These are phyloP conservation scores for Trichophaea hybrida DNA, from an alignment of 2,329 filamentous ascomycete genomes.

Conservation along the genomic window DNA sequence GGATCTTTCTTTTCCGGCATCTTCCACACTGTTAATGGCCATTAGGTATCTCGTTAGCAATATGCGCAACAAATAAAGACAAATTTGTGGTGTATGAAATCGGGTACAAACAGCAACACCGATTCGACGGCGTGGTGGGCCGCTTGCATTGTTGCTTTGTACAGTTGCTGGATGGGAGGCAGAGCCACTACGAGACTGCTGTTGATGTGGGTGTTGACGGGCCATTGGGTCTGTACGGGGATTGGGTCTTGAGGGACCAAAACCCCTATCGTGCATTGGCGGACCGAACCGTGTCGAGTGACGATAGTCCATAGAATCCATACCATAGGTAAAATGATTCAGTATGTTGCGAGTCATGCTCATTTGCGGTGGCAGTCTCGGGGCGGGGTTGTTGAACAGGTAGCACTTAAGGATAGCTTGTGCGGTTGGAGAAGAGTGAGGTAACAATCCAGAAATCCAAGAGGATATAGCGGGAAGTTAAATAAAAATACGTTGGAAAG, in stretches of 20 bases:
- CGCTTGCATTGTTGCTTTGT: neutral
- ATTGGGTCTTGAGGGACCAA: conserved; percentile 6
- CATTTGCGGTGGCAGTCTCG: neutral
- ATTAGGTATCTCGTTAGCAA: neutral
- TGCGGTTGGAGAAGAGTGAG: neutral
- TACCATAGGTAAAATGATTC: conserved; percentile 15
- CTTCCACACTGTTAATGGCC: conserved; percentile 55
- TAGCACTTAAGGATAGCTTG: neutral
- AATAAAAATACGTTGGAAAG: neutral
- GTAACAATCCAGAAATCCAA: neutral
- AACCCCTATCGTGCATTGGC: conserved; percentile 7
- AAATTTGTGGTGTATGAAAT: neutral
- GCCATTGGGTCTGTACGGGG: conserved; percentile 18
- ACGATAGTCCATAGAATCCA: conserved; percentile 16
- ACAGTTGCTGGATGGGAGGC: conserved; percentile 1
- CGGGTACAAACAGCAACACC: conserved; percentile 21
- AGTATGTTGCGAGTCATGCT: conserved; percentile 11
- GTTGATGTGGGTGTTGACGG: conserved; percentile 4
- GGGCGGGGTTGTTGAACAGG: neutral
- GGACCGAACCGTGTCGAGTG: conserved; percentile 9
- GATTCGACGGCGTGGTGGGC: conserved; percentile 17
- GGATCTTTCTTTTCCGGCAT: conserved; percentile 87
- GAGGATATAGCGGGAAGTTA: neutral
- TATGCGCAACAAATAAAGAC: neutral
- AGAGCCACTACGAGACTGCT: conserved; percentile 5